These are phyloP conservation scores for Rhizopogon vulgaris DNA, from an alignment of 768 basidiomycete species.

Conservation along the genomic window DNA sequence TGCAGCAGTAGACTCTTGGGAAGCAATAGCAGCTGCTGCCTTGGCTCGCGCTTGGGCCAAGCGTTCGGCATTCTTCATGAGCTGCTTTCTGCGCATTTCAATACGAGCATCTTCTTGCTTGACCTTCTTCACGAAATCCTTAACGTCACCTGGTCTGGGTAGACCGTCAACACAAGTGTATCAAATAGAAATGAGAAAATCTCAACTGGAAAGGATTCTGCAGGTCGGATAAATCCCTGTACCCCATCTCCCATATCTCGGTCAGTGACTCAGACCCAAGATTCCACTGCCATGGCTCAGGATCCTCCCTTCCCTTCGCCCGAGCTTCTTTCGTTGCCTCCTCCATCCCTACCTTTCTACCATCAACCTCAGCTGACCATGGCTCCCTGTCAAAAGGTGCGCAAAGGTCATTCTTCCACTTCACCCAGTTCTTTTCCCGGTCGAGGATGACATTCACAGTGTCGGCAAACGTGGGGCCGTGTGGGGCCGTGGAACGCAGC, in stretches of 20 bases:
- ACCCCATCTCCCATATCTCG: slow-evolving; percentile 83
- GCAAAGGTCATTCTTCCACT: slow-evolving; percentile 84
- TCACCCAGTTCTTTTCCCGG: slow-evolving; percentile 85
- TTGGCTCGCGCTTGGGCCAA: slow-evolving; percentile 38
- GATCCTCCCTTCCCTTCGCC: slow-evolving; percentile 49
- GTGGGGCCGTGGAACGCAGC: slow-evolving; percentile 70
- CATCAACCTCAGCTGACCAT: slow-evolving; percentile 45
- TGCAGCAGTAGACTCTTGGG: slow-evolving; percentile 14
- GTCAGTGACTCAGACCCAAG: slow-evolving; percentile 68
- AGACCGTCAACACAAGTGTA: slow-evolving; percentile 1
- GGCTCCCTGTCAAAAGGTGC: slow-evolving; percentile 72
- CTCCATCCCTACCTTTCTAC: slow-evolving; percentile 48
- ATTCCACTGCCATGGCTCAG: slow-evolving; percentile 56
- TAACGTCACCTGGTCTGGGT: slow-evolving; percentile 63
- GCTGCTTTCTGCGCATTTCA: slow-evolving; percentile 38
- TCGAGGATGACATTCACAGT: slow-evolving; percentile 67
- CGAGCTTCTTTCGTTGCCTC: slow-evolving; percentile 52
- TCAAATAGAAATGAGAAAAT: slow-evolving; percentile 8
- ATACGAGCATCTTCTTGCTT: slow-evolving; percentile 63
- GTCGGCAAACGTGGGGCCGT: slow-evolving; percentile 70
- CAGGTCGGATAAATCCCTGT: slow-evolving; percentile 54
- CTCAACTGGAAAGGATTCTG: slow-evolving; percentile 63
- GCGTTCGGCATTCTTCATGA: slow-evolving; percentile 32
- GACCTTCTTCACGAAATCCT: slow-evolving; percentile 67
- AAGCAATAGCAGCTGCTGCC: slow-evolving; percentile 28